Evolutionary conservation across 495 filamentous ascomycete species (phyloP), one percentile per base, ranked within the genome.

Genomic region (Aspergillus baeticus): DNA sequence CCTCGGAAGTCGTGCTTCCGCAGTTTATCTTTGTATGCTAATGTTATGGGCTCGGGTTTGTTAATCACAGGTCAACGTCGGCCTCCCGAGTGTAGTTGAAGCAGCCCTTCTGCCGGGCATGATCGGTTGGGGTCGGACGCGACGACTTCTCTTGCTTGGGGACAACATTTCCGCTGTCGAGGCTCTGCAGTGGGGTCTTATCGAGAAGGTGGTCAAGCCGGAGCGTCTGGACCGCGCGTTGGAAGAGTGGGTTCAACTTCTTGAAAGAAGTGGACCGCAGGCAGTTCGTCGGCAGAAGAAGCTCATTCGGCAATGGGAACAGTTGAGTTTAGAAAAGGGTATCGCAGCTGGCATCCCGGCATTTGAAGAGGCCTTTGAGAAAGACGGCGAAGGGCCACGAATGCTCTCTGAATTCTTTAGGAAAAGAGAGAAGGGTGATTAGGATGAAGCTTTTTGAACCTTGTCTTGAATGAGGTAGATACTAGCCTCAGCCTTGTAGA

Each of bases 281-380:
- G 65, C 63, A 23, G 63, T 65, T 48, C 55, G 65, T 4, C 55
- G 47, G 7, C 65, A 68, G 53, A 68, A 68, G 45, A 47, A 60
- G 17, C 48, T 67, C 5, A 67, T 67, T 35, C 55, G 57, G 31
- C 59, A 49, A 10, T 68, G 65, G 62, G 62, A 68, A 45, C 46
- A 55, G 22, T 41, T 61, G 5, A 62, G 62, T 1, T 11, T 65
- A 41, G 57, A 63, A 6, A 29, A 53, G 26, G 63, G 54, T 1
- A 63, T 67, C 36, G 31, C 49, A 21, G 62, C 63, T 6, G 60
- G 65, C 4, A 51, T 68, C 1, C 42, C 44, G 42, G 63, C 60
- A 10, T 68, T 68, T 53, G 63, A 36, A 21, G 57, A 63, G 55
- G 49, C 57, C 17, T 67, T 67, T 57, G 44, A 31, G 18, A 21